Evolutionary conservation across 129 eudicot genomes (phyloP).

Genomic region (Flaveria robusta): DNA sequence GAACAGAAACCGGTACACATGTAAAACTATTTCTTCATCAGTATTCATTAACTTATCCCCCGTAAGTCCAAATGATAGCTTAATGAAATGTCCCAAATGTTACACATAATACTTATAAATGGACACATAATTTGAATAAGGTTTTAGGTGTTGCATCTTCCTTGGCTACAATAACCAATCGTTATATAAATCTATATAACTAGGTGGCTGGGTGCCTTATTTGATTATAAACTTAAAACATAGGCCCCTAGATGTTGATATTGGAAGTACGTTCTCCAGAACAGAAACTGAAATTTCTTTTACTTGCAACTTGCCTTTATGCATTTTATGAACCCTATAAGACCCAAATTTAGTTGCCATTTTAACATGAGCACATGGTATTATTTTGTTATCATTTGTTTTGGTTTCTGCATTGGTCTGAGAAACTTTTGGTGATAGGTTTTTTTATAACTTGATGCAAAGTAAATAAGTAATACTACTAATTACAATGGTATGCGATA

Average conservation of each 20-base stretch:
- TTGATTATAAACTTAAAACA: too few relatives aligned
- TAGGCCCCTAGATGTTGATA: background rate
- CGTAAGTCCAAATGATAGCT: background rate
- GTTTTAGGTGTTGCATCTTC: background rate
- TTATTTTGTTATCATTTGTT: background rate
- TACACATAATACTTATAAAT: background rate
- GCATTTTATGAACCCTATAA: background rate
- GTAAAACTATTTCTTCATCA: too few relatives aligned
- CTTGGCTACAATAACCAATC: background rate
- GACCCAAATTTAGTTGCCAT: background rate
- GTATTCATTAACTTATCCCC: background rate
- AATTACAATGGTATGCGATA: conserved; percentile 18
- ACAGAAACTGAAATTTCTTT: background rate
- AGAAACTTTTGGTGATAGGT: background rate
- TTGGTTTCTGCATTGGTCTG: conserved; percentile 7
- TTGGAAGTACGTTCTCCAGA: background rate
- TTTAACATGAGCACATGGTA: background rate
- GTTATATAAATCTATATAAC: background rate
- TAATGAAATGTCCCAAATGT: background rate
- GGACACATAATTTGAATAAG: too few relatives aligned
- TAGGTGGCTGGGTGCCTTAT: background rate
- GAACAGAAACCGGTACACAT: too few relatives aligned
- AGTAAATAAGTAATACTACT: background rate
- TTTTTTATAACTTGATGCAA: conserved; percentile 6
- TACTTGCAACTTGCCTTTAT: background rate